Evolutionary conservation across 495 filamentous ascomycete genomes (phyloP).

Genomic region (Hypoxylon cercidicola): DNA sequence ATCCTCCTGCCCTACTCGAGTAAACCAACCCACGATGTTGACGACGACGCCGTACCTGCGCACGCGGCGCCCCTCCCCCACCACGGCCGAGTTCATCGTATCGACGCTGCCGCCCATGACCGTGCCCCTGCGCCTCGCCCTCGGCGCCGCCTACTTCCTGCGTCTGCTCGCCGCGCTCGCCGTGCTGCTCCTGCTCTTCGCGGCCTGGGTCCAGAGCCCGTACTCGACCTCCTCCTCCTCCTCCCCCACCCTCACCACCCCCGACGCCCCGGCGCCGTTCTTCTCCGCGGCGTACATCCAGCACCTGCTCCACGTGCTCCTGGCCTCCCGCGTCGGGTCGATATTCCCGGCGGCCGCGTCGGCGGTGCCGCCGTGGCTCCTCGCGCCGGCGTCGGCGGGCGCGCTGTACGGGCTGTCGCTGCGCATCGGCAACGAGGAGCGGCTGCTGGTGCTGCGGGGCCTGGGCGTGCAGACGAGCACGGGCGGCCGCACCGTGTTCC

Average conservation of each 20-base stretch:
- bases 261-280: conserved; percentile 17
- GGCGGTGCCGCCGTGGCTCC: conserved; percentile 45
- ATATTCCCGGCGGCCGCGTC: conserved; percentile 8
- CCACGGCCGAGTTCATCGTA: conserved; percentile 86
- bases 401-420: conserved; percentile 51
- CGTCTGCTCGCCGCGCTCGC: conserved; percentile 50
- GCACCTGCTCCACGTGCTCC: conserved; percentile 49
- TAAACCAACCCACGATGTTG: conserved; percentile 54
- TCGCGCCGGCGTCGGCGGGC: conserved; percentile 47
- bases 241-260: conserved; percentile 3
- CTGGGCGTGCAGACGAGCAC: conserved; percentile 91
- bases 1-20: not conserved
- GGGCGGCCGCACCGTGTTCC: conserved; percentile 70
- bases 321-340: conserved; percentile 19
- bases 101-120: conserved; percentile 73
- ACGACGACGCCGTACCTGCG: conserved; percentile 65
- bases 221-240: no score
- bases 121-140: conserved; percentile 65
- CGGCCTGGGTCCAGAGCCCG: conserved; percentile 39
- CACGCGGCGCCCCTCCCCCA: conserved; percentile 80
- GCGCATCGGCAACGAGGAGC: conserved; percentile 74
- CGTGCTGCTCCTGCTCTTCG: conserved; percentile 52
- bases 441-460: conserved; percentile 85
- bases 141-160: conserved; percentile 60
- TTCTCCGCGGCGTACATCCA: conserved; percentile 50